Evolutionary conservation across 192 early-diverging fungal species (phyloP), one percentile per base, ranked within the genome.

Genomic region (Backusella tarrabulga): DNA sequence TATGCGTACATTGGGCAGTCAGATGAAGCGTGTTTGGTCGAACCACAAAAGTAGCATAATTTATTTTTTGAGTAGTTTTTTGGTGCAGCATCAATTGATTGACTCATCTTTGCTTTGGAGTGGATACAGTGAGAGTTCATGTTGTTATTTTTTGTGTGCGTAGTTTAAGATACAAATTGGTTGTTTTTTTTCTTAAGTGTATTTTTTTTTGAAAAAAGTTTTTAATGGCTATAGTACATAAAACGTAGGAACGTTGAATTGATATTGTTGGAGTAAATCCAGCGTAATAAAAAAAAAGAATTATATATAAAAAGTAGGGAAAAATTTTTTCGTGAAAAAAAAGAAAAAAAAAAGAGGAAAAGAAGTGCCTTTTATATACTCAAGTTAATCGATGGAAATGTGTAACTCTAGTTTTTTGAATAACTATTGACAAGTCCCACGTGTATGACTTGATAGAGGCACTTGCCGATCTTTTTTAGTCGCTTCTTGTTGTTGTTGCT

Each of bases 31-130:
- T 77, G 76, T 40, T 36, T 71, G 15, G 46, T 63, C 50, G 76
- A 77, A 23, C 76, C 76, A 32, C 76, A 77, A 63, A 77, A 77
- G 69, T 77, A 77, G 68, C 76, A 77, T 3, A 77, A 14, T 40
- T 71, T 71, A 4, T 29, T 36, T 6, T 71, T 69, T 52, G 71
- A 32, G 29, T 40, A 12, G 26, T 72, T 46, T 50, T 46, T 40
- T 21, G 32, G 38, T 15, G 21, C 32, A 19, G 42, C 32, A 34
- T 32, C 14, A n/a, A 46, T 72, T 34, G 71, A 32, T 46, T 32
- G 71, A 34, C 14, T 40, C 29, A 17, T 54, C 41, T 32, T 44
- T 32, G 44, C 71, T 41, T 70, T 70, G n/a, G 68, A 40, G 35
- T 70, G 36, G 19, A 12, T 21, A 41, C 68, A 70, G n/a, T 36